phyloP scores from a whole-genome alignment of 768 basidiomycete genomes.

The Russula abietina region DNA sequence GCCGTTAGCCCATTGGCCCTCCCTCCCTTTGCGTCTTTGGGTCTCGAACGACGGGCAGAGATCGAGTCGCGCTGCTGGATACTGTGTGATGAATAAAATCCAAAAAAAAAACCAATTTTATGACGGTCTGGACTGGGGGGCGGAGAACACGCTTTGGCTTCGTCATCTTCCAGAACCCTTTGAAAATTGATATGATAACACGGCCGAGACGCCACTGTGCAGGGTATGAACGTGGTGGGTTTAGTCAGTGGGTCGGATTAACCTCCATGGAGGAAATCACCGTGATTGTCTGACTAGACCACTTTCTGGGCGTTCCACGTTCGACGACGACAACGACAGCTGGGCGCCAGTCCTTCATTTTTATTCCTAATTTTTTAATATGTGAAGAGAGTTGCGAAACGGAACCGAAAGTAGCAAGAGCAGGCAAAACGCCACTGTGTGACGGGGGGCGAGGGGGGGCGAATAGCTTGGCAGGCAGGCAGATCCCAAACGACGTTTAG shows the following conservation, averaged over 20 bases:
- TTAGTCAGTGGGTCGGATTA: not conserved
- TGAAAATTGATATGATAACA: not conserved
- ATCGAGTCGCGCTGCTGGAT: not conserved
- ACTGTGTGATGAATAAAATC: not conserved
- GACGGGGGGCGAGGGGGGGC: conserved; percentile 1
- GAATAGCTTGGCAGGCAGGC: not conserved
- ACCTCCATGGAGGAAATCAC: not conserved
- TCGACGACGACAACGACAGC: conserved; percentile 12
- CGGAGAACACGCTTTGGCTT: conserved; percentile 7
- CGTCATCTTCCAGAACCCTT: conserved; percentile 18
- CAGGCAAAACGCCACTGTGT: conserved; percentile 3
- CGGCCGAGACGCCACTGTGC: conserved; percentile 9
- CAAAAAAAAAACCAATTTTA: not conserved
- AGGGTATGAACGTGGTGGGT: not conserved
- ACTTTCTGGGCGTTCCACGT: conserved; percentile 11
- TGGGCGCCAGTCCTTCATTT: not conserved
- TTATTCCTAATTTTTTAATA: not conserved
- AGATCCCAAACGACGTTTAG: not conserved
- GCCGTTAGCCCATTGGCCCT: not conserved
- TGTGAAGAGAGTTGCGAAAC: not conserved
- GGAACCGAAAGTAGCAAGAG: not conserved
- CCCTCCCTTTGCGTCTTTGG: too few relatives aligned
- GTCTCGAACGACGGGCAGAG: not conserved
- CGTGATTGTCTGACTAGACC: not conserved
- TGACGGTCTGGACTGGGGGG: not conserved